A percentile compares a stretch with the other conserved stretches of the same genome.
Evolutionary conservation across 208 protist species (phyloP).

Genomic region (Phytomonas francai): DNA sequence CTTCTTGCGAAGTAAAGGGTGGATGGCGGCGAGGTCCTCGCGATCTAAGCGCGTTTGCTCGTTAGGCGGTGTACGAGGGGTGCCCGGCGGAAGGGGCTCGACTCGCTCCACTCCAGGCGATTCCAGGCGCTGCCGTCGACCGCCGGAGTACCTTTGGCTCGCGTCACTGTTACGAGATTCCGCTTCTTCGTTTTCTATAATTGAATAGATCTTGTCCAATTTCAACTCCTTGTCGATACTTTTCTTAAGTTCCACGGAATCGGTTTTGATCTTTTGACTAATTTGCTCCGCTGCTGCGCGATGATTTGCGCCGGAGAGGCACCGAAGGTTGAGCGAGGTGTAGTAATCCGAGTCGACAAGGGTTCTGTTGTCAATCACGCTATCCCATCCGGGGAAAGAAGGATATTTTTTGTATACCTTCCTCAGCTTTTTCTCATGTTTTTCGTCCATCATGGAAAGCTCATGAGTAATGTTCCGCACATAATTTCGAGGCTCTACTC

Average conservation of each 20-base stretch:
- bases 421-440: background rate
- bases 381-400: background rate
- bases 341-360: background rate
- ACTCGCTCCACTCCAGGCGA: background rate
- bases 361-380: background rate
- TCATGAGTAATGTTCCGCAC: background rate
- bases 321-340: background rate
- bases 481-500: background rate
- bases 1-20: conserved; percentile 11
- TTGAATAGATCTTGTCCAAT: background rate
- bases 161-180: background rate
- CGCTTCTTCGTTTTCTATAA: background rate
- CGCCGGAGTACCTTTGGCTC: background rate
- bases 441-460: background rate
- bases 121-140: background rate
- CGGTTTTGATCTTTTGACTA: background rate
- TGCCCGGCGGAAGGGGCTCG: background rate
- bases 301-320: background rate
- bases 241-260: background rate
- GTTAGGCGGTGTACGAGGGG: background rate
- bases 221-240: background rate
- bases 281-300: background rate
- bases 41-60: background rate
- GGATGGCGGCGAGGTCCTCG: background rate
- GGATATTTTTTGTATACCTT: background rate